Percentiles rank a stretch among this genome's conserved stretches.
Evolutionary conservation across 192 early-diverging fungal genomes (phyloP).

Genomic region (Coemansia sp.): DNA sequence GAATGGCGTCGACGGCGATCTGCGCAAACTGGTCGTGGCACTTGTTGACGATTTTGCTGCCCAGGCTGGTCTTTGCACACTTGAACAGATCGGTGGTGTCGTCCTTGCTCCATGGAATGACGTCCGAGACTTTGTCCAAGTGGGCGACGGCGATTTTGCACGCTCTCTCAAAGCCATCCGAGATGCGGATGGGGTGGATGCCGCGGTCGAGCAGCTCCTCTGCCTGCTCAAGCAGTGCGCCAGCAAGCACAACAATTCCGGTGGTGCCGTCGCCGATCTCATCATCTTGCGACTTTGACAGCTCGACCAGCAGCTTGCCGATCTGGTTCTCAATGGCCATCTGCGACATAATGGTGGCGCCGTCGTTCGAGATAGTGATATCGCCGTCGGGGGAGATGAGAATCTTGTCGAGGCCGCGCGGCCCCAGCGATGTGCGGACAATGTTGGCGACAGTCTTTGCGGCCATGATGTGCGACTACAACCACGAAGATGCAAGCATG

Average conservation of each 20-base stretch:
- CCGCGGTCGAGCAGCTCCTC: conserved; percentile 94
- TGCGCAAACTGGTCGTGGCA: conserved; percentile 97
- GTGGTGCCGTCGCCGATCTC: conserved; percentile 99
- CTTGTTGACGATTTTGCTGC: conserved; percentile 99
- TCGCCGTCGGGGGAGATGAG: conserved; percentile 99
- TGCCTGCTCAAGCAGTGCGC: conserved; percentile 96
- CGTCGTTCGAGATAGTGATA: conserved; percentile 99
- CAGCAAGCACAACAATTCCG: conserved; percentile 99
- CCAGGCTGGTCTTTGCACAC: conserved; percentile 96
- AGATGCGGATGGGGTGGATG: conserved; percentile 98
- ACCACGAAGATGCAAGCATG: not conserved
- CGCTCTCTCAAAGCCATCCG: conserved; percentile 98
- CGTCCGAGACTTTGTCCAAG: conserved; percentile 91
- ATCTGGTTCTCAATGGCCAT: conserved; percentile 99
- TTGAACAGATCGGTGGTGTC: conserved; percentile 87
- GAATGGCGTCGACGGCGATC: conserved; percentile 98
- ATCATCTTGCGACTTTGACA: conserved; percentile 98
- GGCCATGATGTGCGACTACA: conserved; percentile 96
- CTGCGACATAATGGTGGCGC: conserved; percentile 96
- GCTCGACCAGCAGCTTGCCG: conserved; percentile 95
- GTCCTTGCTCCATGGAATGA: conserved; percentile 81
- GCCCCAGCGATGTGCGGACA: conserved; percentile 97
- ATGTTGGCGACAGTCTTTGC: conserved; percentile 97
- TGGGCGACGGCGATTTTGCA: conserved; percentile 93
- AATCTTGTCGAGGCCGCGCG: conserved; percentile 99